Evolutionary conservation across 116 monocot species (phyloP).

Genomic region (Trichopus zeylanicus): DNA sequence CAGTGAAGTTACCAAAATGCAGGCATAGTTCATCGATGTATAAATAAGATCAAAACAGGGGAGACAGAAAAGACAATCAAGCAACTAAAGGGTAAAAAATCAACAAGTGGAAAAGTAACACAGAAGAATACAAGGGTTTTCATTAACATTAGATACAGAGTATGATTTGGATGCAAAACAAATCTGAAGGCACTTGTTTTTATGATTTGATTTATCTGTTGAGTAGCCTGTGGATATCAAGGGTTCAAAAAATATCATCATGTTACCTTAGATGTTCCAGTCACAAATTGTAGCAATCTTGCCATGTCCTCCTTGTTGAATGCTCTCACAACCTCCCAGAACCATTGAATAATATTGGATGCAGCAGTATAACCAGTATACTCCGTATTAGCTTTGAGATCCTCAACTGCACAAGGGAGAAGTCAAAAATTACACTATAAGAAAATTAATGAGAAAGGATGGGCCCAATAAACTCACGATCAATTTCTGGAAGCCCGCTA

Average conservation of each 20-base stretch:
- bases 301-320: slow-evolving; percentile 65
- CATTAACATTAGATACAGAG: too few species aligned
- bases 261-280: slow-evolving; percentile 64
- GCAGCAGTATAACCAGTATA: slow-evolving; percentile 51
- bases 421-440: background rate
- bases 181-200: too few species aligned
- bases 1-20: too few species aligned
- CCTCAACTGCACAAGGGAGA: slow-evolving; percentile 28
- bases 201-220: too few species aligned
- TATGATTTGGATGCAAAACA: too few species aligned
- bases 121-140: too few species aligned
- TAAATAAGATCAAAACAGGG: background rate
- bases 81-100: too few species aligned
- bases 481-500: slow-evolving; percentile 67
- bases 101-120: too few species aligned
- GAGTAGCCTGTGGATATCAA: too few species aligned
- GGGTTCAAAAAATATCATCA: too few species aligned
- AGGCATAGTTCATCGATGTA: background rate
- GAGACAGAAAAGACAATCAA: background rate
- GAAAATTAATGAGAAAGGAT: background rate
- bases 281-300: slow-evolving; percentile 49
- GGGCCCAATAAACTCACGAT: slow-evolving; percentile 26
- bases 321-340: slow-evolving; percentile 56
- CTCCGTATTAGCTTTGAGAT: slow-evolving; percentile 51
- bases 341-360: slow-evolving; percentile 46